These are phyloP conservation scores for Paramecium biaurelia DNA, from an alignment of 73 alveolate genomes.

Conservation along the genomic window DNA sequence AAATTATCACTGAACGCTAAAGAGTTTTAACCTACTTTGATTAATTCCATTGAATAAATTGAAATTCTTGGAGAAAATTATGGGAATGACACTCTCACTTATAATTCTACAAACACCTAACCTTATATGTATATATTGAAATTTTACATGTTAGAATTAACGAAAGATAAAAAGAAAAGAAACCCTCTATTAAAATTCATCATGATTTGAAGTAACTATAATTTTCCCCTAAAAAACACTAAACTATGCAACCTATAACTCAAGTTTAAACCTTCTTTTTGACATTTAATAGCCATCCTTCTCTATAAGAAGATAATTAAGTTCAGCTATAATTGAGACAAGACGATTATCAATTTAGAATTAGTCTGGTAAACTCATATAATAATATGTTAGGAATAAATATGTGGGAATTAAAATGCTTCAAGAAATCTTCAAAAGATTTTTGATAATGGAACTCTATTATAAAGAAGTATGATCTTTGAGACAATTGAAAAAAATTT, in stretches of 20 bases:
- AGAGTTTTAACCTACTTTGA: neutral
- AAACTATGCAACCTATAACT: neutral
- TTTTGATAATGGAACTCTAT: neutral
- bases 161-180: neutral
- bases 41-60: neutral
- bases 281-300: neutral
- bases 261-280: neutral
- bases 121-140: neutral
- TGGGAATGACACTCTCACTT: neutral
- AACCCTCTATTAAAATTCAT: neutral
- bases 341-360: neutral
- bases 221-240: neutral
- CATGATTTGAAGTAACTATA: neutral
- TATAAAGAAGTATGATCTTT: neutral
- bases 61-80: neutral
- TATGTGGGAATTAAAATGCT: constrained; percentile 41
- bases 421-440: constrained; percentile 6
- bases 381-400: neutral
- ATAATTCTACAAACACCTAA: neutral
- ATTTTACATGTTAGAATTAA: neutral
- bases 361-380: neutral
- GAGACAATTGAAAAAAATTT: constrained; percentile 7
- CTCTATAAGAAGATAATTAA: neutral
- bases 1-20: constrained; percentile 32
- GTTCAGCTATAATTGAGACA: neutral